Base-by-base conservation (phyloP, 495 filamentous ascomycete genomes). In the Daldinia decipiens region DNA sequence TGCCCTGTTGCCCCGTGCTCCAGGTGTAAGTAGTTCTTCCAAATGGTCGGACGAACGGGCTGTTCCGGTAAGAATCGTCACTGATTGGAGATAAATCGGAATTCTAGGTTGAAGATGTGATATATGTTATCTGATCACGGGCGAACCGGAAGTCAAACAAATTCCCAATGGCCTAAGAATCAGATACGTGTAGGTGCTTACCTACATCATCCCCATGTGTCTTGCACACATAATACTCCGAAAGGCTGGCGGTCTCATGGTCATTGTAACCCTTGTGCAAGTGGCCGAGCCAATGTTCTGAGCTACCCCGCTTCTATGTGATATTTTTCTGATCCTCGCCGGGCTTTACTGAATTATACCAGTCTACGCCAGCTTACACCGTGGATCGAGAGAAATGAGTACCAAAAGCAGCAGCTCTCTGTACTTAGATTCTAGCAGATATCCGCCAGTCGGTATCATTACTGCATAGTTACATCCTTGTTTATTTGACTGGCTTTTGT, bases 51-150 rank as follows among this genome's bases (percentile, higher is more conserved):
- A 57, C 24, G 62, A 65, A 65, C 52, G 34, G 38, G 17, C 17
- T 15, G 13, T 3, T 7, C 15, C 13, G 15, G 53, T 1, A 56
- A 56, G 13, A 34, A 24, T 56, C 19, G 17, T 24, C 31, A 31
- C 15, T 3, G 17, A 36, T 36, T 17, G 7, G 53, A 9, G n/a
- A 17, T 6, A 17, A 6, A 31, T 55, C 15, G 51, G 50, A 4
- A 24, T 31, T 6, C 31, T 65, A 38, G 8, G 15, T 36, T 50
- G n/a, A 21, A 11, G 36, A 50, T 47, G 39, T n/a, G 26, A 56
- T 40, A 36, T 39, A 55, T 65, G 19, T 26, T 27, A 64, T 64
- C 5, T 47, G 8, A 50, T 57, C 61, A 56, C 17, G 26, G 36
- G 47, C 32, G 26, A 36, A 34, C 32, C 32, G 9, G 9, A 1